Percentiles rank a stretch among this genome's conserved stretches.
These are phyloP conservation scores for Oenanthe sinensis DNA, from an alignment of 129 eudicot species.

Conservation along the genomic window DNA sequence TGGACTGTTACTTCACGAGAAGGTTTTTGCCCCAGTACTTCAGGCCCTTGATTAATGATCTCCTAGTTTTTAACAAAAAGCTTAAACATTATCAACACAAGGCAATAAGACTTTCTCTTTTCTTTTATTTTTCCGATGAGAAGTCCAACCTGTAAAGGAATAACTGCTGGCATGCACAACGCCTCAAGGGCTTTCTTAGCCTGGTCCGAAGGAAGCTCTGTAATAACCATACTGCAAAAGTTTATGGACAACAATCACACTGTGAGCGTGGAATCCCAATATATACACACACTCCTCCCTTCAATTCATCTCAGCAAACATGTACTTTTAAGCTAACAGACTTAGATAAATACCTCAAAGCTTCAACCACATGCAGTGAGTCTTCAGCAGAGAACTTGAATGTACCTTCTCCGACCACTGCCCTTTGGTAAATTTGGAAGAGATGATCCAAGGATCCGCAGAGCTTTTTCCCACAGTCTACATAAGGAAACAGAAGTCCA, in stretches of 20 bases:
- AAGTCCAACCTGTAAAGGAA: constrained; percentile 73
- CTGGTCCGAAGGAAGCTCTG: constrained; percentile 95
- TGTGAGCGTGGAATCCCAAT: not conserved
- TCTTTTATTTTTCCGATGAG: not conserved
- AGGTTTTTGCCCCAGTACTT: constrained; percentile 63
- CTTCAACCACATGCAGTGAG: constrained; percentile 90
- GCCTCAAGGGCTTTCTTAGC: constrained; percentile 96
- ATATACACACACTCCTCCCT: not conserved
- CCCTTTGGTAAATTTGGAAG: constrained; percentile 88
- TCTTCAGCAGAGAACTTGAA: constrained; percentile 96
- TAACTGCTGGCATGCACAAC: constrained; percentile 82
- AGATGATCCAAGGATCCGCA: constrained; percentile 91
- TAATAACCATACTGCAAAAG: constrained; percentile 79
- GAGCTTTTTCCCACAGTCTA: constrained; percentile 85
- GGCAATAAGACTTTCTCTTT: not conserved
- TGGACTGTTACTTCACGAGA: constrained; percentile 97
- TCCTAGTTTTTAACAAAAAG: constrained; percentile 53
- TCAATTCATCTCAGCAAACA: not conserved
- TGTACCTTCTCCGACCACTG: constrained; percentile 63
- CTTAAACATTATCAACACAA: constrained; percentile 13
- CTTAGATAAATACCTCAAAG: constrained; percentile 58
- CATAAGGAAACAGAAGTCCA: not conserved
- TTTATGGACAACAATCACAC: constrained; percentile 16
- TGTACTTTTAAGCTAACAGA: constrained; percentile 3
- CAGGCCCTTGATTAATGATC: constrained; percentile 78